Evolutionary conservation across 2,329 filamentous ascomycete genomes (phyloP).

Genomic region (Cladosporium oxysporum): DNA sequence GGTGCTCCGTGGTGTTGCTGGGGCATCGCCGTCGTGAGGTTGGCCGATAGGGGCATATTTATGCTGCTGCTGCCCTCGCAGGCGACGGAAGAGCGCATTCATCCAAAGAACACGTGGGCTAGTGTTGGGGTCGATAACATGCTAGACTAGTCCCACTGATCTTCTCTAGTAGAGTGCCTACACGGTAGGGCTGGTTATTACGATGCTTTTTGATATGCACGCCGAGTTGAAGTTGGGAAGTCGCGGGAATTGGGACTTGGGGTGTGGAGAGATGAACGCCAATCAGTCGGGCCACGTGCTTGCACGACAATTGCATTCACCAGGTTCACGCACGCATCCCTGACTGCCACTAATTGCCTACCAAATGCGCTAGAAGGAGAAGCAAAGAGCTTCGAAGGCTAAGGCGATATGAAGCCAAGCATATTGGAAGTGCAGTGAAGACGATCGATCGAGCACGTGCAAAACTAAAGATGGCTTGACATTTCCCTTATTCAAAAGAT

Average conservation of each 20-base stretch:
- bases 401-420: constrained; percentile 12
- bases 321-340: not conserved
- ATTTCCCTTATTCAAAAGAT: not conserved
- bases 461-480: not conserved
- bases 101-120: constrained; percentile 10
- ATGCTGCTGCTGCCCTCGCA: constrained; percentile 19
- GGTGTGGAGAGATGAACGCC: not conserved
- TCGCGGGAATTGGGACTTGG: not conserved
- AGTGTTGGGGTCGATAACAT: not conserved
- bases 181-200: not conserved
- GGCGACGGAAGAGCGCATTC: constrained; percentile 15
- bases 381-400: not conserved
- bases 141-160: not conserved
- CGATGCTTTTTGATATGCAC: not conserved
- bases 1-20: constrained; percentile 3
- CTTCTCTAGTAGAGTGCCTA: not conserved
- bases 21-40: not conserved
- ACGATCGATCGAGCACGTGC: not conserved
- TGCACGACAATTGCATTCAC: not conserved
- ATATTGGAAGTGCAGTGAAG: not conserved
- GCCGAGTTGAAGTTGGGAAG: not conserved
- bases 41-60: constrained; percentile 18
- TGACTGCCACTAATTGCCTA: not conserved
- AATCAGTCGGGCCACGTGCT: constrained; percentile 9
- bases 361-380: not conserved